phyloP scores from a whole-genome alignment of 257 asterid genomes.

The Salvia splendens region DNA sequence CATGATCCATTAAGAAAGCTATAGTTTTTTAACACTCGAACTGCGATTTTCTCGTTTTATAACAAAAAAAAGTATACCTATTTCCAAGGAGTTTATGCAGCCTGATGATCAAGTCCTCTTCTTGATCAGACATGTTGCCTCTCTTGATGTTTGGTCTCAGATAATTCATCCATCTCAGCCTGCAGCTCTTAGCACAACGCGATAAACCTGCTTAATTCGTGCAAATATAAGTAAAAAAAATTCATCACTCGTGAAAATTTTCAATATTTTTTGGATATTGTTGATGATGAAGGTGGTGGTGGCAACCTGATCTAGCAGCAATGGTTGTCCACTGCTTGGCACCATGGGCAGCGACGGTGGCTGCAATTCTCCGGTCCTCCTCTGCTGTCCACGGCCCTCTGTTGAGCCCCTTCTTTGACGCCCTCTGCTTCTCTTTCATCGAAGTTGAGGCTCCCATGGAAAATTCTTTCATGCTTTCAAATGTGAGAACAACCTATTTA shows the following conservation, averaged over 20 bases:
- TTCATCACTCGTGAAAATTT: background rate
- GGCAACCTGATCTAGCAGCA: slow-evolving; percentile 52
- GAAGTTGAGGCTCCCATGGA: slow-evolving; percentile 29
- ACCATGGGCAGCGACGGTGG: slow-evolving; percentile 42
- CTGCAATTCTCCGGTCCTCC: slow-evolving; percentile 54
- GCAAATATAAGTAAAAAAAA: background rate
- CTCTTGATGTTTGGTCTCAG: slow-evolving; percentile 59
- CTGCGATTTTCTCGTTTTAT: no score
- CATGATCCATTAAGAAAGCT: background rate
- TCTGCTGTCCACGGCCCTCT: slow-evolving; percentile 61
- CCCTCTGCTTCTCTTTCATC: slow-evolving; percentile 12
- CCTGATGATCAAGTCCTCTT: slow-evolving; percentile 59
- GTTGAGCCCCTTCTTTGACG: slow-evolving; percentile 38
- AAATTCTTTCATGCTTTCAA: background rate
- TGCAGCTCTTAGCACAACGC: slow-evolving; percentile 57
- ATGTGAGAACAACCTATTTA: background rate
- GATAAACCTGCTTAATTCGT: slow-evolving; percentile 36
- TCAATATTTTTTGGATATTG: background rate
- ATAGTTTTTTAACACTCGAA: no score
- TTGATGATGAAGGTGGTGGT: background rate
- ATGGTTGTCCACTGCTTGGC: slow-evolving; percentile 51
- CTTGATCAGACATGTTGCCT: slow-evolving; percentile 61
- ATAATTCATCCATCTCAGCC: slow-evolving; percentile 65
- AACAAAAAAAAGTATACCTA: slow-evolving; percentile 30
- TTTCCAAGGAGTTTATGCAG: slow-evolving; percentile 59